Evolutionary conservation across 2,329 filamentous ascomycete species (phyloP).

Genomic region (Curvularia spicifera): DNA sequence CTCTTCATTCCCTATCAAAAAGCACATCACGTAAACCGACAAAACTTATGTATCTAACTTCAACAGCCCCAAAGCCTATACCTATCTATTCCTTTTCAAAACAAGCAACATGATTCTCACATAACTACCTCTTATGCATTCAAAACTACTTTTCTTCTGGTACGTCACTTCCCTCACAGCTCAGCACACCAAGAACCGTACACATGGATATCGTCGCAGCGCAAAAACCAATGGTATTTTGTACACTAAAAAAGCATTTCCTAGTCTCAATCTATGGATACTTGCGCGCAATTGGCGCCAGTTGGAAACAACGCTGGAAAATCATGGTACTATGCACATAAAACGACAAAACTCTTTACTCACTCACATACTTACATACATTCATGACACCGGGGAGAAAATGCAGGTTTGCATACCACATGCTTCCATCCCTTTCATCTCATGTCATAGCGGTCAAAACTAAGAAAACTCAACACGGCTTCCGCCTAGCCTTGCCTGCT

Average conservation of each 20-base stretch:
- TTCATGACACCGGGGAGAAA: slow-evolving; percentile 5
- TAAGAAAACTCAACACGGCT: slow-evolving; percentile 51
- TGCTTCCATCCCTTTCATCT: background rate
- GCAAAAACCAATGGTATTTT: slow-evolving; percentile 1
- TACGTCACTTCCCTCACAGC: too few species aligned
- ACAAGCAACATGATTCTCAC: too few species aligned
- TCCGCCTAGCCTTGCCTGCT: slow-evolving; percentile 44
- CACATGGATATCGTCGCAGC: background rate
- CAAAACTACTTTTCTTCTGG: too few species aligned
- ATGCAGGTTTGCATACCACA: slow-evolving; percentile 3
- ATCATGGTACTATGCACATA: background rate
- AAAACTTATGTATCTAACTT: too few species aligned
- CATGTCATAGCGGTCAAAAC: slow-evolving; percentile 16
- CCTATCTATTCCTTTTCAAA: too few species aligned
- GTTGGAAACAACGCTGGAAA: background rate
- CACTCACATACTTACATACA: background rate
- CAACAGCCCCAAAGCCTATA: too few species aligned
- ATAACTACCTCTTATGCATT: too few species aligned
- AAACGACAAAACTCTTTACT: background rate
- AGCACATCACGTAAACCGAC: too few species aligned
- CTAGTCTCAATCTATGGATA: background rate
- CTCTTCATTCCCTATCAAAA: too few species aligned
- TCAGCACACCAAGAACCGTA: too few species aligned
- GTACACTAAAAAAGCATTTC: background rate
- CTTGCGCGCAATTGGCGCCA: background rate